A percentile compares a stretch with the other conserved stretches of the same genome.
Conservation (phyloP, 2,329 filamentous ascomycete species). For the Trichophaea hybrida region DNA sequence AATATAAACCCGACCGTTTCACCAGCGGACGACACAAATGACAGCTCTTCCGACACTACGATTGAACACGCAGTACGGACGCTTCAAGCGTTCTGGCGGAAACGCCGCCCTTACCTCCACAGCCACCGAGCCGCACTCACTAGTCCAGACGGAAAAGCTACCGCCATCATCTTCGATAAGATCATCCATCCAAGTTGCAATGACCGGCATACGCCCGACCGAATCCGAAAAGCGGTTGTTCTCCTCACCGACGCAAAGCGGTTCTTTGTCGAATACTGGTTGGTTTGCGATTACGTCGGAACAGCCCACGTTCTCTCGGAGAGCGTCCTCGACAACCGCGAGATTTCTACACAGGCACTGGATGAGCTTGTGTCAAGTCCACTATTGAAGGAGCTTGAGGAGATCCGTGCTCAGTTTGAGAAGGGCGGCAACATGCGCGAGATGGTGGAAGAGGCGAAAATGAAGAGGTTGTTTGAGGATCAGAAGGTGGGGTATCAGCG, state of each 20-base stretch:
- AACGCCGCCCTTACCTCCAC: not conserved
- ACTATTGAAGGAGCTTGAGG: not conserved
- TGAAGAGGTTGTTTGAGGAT: not conserved
- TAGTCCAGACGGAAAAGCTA: constrained; percentile 3
- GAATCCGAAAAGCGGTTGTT: not conserved
- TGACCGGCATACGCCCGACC: not conserved
- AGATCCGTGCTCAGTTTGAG: not conserved
- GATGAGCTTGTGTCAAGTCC: not conserved
- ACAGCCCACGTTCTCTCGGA: not conserved
- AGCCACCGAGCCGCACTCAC: not conserved
- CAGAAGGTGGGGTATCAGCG: too few species aligned
- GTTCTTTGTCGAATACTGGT: not conserved
- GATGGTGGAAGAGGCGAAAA: not conserved
- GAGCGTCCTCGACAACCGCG: not conserved
- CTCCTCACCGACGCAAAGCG: not conserved
- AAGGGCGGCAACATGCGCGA: not conserved
- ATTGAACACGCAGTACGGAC: not conserved
- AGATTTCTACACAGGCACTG: not conserved
- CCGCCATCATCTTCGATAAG: not conserved
- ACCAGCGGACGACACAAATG: not conserved
- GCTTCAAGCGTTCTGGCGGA: constrained; percentile 5
- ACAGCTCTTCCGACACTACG: not conserved
- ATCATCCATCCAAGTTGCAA: not conserved
- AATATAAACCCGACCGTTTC: too few species aligned
- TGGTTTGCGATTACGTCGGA: not conserved